These are phyloP conservation scores for Reticulascus tulasneorum DNA, from an alignment of 2,329 filamentous ascomycete species.

Conservation along the genomic window DNA sequence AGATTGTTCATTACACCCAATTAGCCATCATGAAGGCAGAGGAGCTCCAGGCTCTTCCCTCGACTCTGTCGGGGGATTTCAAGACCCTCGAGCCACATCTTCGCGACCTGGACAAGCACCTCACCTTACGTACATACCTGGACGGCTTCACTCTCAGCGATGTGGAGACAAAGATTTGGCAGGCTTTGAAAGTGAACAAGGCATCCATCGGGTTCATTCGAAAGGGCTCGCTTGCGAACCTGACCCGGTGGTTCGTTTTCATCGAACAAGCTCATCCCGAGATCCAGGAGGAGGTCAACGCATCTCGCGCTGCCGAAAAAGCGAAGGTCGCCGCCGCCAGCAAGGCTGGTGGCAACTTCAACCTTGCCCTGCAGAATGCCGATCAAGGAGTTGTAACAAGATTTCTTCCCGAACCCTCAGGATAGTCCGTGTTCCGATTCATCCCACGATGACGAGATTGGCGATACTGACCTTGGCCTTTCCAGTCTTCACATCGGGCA, in stretches of 20 bases:
- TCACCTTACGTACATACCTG: constrained; percentile 82
- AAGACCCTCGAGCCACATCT: constrained; percentile 75
- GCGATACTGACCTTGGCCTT: too few relatives aligned
- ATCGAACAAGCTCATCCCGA: constrained; percentile 79
- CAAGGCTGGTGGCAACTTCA: constrained; percentile 82
- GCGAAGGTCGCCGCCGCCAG: constrained; percentile 65
- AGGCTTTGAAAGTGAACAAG: constrained; percentile 76
- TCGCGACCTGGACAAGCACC: constrained; percentile 76
- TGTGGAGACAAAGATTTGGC: constrained; percentile 78
- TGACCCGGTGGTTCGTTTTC: constrained; percentile 71
- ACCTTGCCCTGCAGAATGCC: constrained; percentile 78
- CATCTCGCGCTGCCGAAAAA: constrained; percentile 63
- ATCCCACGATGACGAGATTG: too few relatives aligned
- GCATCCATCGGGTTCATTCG: constrained; percentile 79
- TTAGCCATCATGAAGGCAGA: constrained; percentile 49
- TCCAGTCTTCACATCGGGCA: constrained; percentile 95
- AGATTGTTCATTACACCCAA: constrained; percentile 8
- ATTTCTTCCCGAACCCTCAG: constrained; percentile 92
- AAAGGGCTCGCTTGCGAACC: constrained; percentile 70
- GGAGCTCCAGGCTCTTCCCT: constrained; percentile 49
- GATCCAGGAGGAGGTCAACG: constrained; percentile 66
- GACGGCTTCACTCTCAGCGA: constrained; percentile 75
- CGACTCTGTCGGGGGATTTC: constrained; percentile 63
- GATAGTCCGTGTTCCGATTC: constrained; percentile 29
- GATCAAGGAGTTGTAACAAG: constrained; percentile 87